Percentiles rank a stretch among this genome's conserved stretches.
Evolutionary conservation across 1,139 yeast genomes (phyloP).

Genomic region (Debaryomyces fabryi): DNA sequence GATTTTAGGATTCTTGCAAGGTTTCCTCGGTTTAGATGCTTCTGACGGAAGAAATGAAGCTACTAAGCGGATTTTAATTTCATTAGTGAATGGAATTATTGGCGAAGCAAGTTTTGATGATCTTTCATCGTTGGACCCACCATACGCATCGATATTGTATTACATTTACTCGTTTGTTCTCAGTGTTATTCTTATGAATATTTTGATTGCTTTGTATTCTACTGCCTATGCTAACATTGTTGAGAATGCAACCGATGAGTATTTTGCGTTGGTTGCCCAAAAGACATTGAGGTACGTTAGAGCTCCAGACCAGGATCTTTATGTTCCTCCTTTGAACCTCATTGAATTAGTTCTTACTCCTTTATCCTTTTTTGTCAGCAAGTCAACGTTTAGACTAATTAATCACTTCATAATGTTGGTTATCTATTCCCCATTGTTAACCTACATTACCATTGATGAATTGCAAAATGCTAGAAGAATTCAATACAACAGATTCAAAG

Average conservation of each 20-base stretch:
- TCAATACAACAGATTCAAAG: conserved; percentile 67
- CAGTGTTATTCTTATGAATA: conserved; percentile 72
- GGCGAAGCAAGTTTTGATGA: conserved; percentile 75
- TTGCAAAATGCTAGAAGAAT: conserved; percentile 68
- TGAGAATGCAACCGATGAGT: conserved; percentile 82
- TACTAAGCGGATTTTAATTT: conserved; percentile 62
- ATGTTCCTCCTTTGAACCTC: conserved; percentile 83
- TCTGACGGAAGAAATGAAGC: conserved; percentile 85
- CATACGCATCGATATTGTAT: conserved; percentile 77
- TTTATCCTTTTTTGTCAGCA: conserved; percentile 30
- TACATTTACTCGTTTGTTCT: conserved; percentile 78
- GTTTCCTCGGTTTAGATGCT: conserved; percentile 83
- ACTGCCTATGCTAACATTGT: conserved; percentile 82
- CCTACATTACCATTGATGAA: conserved; percentile 65
- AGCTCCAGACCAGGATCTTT: conserved; percentile 86
- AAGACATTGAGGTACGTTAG: conserved; percentile 82
- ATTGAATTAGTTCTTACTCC: conserved; percentile 58
- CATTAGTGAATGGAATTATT: conserved; percentile 69
- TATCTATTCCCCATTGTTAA: conserved; percentile 68
- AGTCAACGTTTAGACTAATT: conserved; percentile 33
- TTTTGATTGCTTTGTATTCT: conserved; percentile 80
- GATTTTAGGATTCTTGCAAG: conserved; percentile 81
- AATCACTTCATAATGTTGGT: conserved; percentile 61
- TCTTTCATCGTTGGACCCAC: conserved; percentile 74
- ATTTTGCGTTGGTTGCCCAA: conserved; percentile 81